Base-by-base conservation (phyloP, 805 yeast species). In the Yamadazyma endophytica region DNA sequence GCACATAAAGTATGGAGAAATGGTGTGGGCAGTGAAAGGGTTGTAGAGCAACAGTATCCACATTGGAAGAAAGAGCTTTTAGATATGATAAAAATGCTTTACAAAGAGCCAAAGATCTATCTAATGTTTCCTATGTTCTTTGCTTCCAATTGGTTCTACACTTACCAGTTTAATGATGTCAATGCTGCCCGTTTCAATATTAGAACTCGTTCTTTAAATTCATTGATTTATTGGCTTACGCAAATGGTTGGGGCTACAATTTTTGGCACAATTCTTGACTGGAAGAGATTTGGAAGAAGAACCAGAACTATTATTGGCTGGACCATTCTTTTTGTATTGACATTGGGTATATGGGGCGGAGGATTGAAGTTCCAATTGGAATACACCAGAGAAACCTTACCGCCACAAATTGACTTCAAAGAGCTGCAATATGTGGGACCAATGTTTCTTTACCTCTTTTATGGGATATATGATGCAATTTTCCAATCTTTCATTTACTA, bases 101-200 rank as follows among this genome's bases (percentile, higher is more conserved):
- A 31, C 14, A 29, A 38, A 21, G 42, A 38, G 24, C 73, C 73
- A 26, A 61, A 56, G 50, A 70, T 76, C 30, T 49, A 70, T 19
- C 30, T 33, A 17, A 44, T 75, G 50, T 69, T 77, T 62, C 83
- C 82, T 19, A 68, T 75, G 74, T 77, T 77, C 50, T 70, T 73
- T 43, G 65, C 78, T 14, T 73, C 82, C 25, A 77, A 77, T 60
- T 77, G 77, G 77, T 77, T 75, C 58, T 75, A 75, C 61, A 72
- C 82, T 26, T 77, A 77, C 54, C 81, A 77, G 54, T 75, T 72
- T 45, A 75, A 75, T 49, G 74, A 71, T 34, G 64, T 69, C 51
- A 77, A 76, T 48, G 72, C 69, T 24, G 72, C 70, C 9, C 56
- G 70, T 26, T 77, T 77, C 56, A 75, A 70, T 45, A 55, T 75